Percentiles rank a stretch among this genome's conserved stretches.
Evolutionary conservation across 139 green algal species (phyloP).

Genomic region (Coelastrella sp.): DNA sequence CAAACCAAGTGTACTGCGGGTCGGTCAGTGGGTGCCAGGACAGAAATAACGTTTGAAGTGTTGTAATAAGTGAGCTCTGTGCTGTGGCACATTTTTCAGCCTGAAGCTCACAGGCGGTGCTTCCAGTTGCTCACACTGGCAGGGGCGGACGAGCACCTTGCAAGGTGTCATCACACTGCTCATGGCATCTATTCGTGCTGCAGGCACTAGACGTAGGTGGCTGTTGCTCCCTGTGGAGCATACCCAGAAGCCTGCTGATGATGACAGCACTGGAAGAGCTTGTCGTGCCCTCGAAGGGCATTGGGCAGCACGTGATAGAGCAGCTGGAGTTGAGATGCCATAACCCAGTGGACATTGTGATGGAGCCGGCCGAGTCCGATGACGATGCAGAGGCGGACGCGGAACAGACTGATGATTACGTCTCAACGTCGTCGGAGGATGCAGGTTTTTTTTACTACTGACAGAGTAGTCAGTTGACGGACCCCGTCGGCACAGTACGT

Average conservation of each 20-base stretch:
- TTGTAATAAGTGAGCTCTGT: no score
- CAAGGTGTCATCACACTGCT: not conserved
- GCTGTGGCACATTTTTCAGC: no score
- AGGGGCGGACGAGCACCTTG: no score
- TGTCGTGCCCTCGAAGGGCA: conserved; percentile 22
- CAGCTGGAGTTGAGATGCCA: conserved; percentile 10
- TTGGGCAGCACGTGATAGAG: conserved; percentile 18
- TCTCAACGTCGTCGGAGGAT: not conserved
- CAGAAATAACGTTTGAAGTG: no score
- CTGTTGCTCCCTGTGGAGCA: conserved; percentile 26
- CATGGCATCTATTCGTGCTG: not conserved
- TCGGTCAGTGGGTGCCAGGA: no score
- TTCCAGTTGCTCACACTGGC: no score
- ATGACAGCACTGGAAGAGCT: not conserved
- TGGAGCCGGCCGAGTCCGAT: not conserved
- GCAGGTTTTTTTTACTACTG: no score
- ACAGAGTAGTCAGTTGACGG: no score
- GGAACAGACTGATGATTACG: not conserved
- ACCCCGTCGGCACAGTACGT: no score
- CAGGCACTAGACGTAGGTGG: conserved; percentile 4
- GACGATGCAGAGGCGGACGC: not conserved
- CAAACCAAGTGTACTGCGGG: no score
- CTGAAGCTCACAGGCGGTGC: no score
- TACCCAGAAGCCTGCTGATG: conserved; percentile 6
- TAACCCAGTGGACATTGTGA: not conserved